Evolutionary conservation across 1,284 basidiomycete species (phyloP).

Genomic region (Omphalotus olearius): DNA sequence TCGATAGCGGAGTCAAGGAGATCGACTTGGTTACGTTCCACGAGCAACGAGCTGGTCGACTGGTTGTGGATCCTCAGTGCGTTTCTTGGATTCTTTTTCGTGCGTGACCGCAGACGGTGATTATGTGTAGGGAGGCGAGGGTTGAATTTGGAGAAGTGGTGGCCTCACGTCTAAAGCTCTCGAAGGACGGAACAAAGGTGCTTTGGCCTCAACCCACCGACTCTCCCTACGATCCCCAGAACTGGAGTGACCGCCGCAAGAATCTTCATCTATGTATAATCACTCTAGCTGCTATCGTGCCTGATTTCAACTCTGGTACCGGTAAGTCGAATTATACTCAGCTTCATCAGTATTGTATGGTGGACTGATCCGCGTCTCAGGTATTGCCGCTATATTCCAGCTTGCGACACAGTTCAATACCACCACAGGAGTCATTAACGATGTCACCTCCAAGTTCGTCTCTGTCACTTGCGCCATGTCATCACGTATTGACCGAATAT

Average conservation of each 20-base stretch:
- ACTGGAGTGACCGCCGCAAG: constrained; percentile 48
- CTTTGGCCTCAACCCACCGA: constrained; percentile 65
- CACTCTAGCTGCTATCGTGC: constrained; percentile 62
- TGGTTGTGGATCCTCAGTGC: constrained; percentile 60
- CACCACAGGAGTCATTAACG: constrained; percentile 56
- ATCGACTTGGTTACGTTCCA: constrained; percentile 22
- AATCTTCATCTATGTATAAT: constrained; percentile 53
- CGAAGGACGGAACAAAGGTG: constrained; percentile 42
- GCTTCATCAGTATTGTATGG: not conserved
- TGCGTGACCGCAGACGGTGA: not conserved
- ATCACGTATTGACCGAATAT: not conserved
- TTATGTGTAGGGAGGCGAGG: constrained; percentile 45
- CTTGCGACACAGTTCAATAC: constrained; percentile 57
- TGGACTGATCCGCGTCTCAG: constrained; percentile 22
- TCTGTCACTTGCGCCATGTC: not conserved
- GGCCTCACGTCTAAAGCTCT: constrained; percentile 46
- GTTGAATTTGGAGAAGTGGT: constrained; percentile 47
- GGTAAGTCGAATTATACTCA: constrained; percentile 32
- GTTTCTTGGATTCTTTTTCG: constrained; percentile 16
- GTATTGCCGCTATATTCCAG: constrained; percentile 57
- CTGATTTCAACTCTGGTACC: constrained; percentile 67
- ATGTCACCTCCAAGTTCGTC: constrained; percentile 55
- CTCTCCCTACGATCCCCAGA: constrained; percentile 61
- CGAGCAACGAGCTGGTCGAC: constrained; percentile 52
- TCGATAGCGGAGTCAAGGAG: not conserved